These are phyloP conservation scores for Chrysochromulina parva DNA, from an alignment of 78 protist genomes.

Conservation along the genomic window DNA sequence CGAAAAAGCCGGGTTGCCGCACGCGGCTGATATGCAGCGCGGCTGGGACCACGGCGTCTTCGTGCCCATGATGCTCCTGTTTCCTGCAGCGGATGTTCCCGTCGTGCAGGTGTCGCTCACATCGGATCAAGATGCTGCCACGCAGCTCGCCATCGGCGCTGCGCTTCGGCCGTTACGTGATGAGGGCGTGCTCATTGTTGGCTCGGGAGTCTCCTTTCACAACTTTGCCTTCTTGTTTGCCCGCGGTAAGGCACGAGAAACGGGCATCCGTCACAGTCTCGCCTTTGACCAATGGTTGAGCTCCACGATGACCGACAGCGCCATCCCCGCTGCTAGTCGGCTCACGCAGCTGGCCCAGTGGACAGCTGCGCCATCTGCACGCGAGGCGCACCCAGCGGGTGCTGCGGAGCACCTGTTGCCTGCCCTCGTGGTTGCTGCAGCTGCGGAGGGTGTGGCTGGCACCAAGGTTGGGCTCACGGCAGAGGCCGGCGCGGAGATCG, in stretches of 20 bases:
- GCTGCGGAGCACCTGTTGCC: not conserved
- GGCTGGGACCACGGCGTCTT: conserved; percentile 65
- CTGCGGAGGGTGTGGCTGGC: not conserved
- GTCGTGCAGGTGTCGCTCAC: conserved; percentile 5
- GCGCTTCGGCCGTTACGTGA: conserved; percentile 51
- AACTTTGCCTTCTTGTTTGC: conserved; percentile 14
- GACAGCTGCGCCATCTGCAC: not conserved
- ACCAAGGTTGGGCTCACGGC: not conserved
- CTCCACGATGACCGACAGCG: too few species aligned
- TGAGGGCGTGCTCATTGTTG: conserved; percentile 51
- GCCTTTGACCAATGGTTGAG: too few species aligned
- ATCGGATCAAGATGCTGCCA: not conserved
- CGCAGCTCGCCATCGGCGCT: conserved; percentile 40
- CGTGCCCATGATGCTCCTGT: conserved; percentile 39
- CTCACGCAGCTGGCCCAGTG: not conserved
- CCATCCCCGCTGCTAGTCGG: too few species aligned
- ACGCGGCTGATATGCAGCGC: not conserved
- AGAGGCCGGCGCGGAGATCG: not conserved
- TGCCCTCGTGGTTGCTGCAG: not conserved
- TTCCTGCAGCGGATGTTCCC: conserved; percentile 54
- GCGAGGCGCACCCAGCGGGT: not conserved
- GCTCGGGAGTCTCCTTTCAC: conserved; percentile 48
- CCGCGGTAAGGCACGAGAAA: not conserved
- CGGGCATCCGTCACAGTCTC: too few species aligned
- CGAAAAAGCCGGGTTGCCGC: not conserved